Evolutionary conservation across 306 rosid species (phyloP), one percentile per base, ranked within the genome.

Genomic region (Gillenia trifoliata): DNA sequence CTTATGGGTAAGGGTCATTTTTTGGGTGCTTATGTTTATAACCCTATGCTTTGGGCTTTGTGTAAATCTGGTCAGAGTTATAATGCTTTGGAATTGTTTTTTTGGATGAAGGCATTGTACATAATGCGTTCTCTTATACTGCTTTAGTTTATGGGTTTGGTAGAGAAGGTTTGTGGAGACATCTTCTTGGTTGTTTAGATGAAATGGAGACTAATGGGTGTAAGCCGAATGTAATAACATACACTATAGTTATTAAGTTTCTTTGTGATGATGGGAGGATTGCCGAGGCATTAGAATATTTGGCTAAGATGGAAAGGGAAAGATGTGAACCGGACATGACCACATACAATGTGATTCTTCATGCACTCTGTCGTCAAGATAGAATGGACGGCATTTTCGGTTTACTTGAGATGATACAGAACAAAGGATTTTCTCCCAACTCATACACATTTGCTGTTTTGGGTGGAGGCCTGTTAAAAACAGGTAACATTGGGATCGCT

Each of bases 111-210:
- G 89, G 85, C n/a, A 40, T 71, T 59, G 33, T 61, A 45, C 83
- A 30, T 59, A 71, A 74, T 67, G 81, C 62, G 2, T 85, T 83
- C 83, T 80, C 86, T 43, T 79, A 82, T 74, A 79, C 86, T 66
- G 89, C 89, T 77, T 80, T 85, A 66, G 34, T 82, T 6, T 85
- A 74, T 57, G 83, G 86, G 22, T 82, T 85, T 67, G 68, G 85
- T 74, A 85, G 77, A 64, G 85, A 82, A 77, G 74, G 83, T 49
- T 68, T 80, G 59, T 76, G 78, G 73, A 17, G 57, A 34, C 65
- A 79, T 79, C 68, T 82, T 74, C 45, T 70, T 33, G 45, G 23
- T 60, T 82, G 81, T 63, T 76, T 82, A 68, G 71, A 77, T 71
- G 79, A 60, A 70, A 82, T 85, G 86, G 66, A 75, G 69, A 71